A percentile compares a stretch with the other conserved stretches of the same genome.
phyloP scores from a whole-genome alignment of 1,284 basidiomycete species.

The Tausonia pullulans region DNA sequence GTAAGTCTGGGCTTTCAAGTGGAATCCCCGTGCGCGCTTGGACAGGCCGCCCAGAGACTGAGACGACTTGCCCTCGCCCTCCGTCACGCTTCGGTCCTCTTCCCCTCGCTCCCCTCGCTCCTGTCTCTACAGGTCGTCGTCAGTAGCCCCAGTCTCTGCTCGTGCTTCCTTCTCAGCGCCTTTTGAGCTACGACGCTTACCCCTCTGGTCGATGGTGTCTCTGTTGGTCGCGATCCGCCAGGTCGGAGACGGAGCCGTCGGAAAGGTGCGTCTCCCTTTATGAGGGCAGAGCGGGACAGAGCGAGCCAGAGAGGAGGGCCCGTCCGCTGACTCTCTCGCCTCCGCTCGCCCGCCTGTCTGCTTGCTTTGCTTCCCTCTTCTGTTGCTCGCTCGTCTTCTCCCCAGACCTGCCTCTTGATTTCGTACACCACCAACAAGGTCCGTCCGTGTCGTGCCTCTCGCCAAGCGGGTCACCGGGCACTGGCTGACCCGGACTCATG shows the following conservation, averaged over 20 bases:
- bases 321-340: too few relatives aligned
- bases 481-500: neutral
- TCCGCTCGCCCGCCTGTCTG: too few relatives aligned
- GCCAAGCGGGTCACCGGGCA: neutral
- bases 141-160: neutral
- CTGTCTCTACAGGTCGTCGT: neutral
- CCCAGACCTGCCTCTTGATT: slow-evolving; percentile 92
- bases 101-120: neutral
- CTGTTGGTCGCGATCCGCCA: too few relatives aligned
- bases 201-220: too few relatives aligned
- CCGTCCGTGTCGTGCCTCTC: slow-evolving; percentile 18
- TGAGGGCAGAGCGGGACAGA: neutral
- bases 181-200: slow-evolving; percentile 29
- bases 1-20: too few relatives aligned
- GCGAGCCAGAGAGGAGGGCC: too few relatives aligned
- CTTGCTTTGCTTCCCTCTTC: neutral
- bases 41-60: neutral
- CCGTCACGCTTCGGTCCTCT: neutral
- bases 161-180: slow-evolving; percentile 42
- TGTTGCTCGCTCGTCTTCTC: slow-evolving; percentile 15
- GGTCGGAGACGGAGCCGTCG: slow-evolving; percentile 98
- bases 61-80: neutral
- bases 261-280: slow-evolving; percentile 60
- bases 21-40: neutral
- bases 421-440: slow-evolving; percentile 90